Percentiles rank a stretch among this genome's conserved stretches.
Conservation (phyloP, 1,284 basidiomycete species). For the Agaricales sp. region DNA sequence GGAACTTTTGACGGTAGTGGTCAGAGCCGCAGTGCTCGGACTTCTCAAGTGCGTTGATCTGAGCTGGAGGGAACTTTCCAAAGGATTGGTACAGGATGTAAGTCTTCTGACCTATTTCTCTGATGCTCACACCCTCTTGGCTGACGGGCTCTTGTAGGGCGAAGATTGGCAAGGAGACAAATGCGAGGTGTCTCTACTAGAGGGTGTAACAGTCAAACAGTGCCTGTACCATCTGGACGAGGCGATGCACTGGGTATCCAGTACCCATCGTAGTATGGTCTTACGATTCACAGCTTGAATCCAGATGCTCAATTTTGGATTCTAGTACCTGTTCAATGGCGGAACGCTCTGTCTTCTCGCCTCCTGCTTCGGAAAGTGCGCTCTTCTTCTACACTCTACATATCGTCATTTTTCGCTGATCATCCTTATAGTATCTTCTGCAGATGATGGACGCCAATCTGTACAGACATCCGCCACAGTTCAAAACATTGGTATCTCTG, state of each 20-base stretch:
- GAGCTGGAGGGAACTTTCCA: conserved; percentile 70
- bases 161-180: conserved; percentile 89
- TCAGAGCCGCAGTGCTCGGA: conserved; percentile 63
- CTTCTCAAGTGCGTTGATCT: conserved; percentile 80
- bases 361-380: conserved; percentile 49
- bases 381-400: conserved; percentile 7
- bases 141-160: conserved; percentile 31
- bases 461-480: conserved; percentile 22
- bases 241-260: conserved; percentile 41
- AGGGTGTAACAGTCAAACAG: conserved; percentile 51
- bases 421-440: conserved; percentile 28
- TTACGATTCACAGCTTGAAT: neutral
- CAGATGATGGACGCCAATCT: conserved; percentile 38
- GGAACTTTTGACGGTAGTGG: conserved; percentile 57
- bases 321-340: conserved; percentile 30
- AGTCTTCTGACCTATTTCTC: conserved; percentile 20
- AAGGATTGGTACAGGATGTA: conserved; percentile 69
- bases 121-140: conserved; percentile 1
- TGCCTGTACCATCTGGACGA: conserved; percentile 53
- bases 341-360: conserved; percentile 38
- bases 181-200: conserved; percentile 70
- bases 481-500: conserved; percentile 25
- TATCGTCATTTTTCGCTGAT: neutral
- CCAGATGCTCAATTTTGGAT: conserved; percentile 1
- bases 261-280: conserved; percentile 28